Conservation (phyloP, 345 rosid genomes). For the Brassica cretica region DNA sequence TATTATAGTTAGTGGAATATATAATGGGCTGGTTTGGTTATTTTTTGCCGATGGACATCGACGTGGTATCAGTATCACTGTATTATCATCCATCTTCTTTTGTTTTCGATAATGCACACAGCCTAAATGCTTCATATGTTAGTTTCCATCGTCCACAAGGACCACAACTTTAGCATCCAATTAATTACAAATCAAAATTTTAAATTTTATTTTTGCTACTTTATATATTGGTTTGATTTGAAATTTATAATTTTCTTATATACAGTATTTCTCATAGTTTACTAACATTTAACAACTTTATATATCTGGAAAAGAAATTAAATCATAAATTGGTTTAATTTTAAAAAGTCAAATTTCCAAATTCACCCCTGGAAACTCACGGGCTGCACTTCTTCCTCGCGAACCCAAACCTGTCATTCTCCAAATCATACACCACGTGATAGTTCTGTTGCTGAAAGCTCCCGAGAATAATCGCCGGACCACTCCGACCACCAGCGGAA, state of each 20-base stretch:
- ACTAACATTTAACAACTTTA: conserved; percentile 6
- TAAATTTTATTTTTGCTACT: conserved; percentile 1
- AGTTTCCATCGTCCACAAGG: conserved; percentile 6
- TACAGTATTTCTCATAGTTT: background rate
- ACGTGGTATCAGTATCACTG: conserved; percentile 20
- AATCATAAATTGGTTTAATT: conserved; percentile 20
- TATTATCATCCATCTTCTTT: conserved; percentile 11
- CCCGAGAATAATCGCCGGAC: conserved; percentile 82
- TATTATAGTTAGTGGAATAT: background rate
- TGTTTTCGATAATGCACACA: conserved; percentile 11
- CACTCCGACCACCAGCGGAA: conserved; percentile 38
- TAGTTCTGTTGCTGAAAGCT: conserved; percentile 84
- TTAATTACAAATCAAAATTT: background rate
- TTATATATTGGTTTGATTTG: background rate
- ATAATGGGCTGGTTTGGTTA: conserved; percentile 9
- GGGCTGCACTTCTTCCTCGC: conserved; percentile 49
- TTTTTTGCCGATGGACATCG: conserved; percentile 14
- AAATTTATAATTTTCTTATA: no score
- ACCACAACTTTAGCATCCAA: background rate
- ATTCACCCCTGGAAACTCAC: conserved; percentile 24
- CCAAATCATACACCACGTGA: conserved; percentile 70
- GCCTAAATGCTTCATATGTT: background rate
- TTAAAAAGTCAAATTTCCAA: background rate
- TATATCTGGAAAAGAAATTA: conserved; percentile 18
- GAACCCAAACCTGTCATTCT: conserved; percentile 72